These are phyloP conservation scores for Saturnispora galanensis DNA, from an alignment of 805 yeast species.

Conservation along the genomic window DNA sequence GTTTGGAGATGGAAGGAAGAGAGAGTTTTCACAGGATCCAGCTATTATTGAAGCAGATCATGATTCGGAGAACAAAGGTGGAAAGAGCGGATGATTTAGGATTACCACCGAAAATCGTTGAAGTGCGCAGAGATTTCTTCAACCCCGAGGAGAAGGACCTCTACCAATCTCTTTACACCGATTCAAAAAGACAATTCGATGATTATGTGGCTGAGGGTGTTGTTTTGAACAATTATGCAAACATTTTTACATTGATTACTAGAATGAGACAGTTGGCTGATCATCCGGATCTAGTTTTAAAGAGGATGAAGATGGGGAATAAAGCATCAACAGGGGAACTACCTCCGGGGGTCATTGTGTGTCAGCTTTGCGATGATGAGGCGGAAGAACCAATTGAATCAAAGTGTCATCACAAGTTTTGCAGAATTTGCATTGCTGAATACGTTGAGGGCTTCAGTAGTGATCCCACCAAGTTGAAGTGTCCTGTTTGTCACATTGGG, in stretches of 20 bases:
- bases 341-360: conserved; percentile 49
- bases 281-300: conserved; percentile 91
- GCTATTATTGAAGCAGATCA: conserved; percentile 60
- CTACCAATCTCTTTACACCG: conserved; percentile 78
- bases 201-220: conserved; percentile 95
- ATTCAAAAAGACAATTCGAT: conserved; percentile 77
- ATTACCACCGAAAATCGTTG: conserved; percentile 90
- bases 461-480: conserved; percentile 46
- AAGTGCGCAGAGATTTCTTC: conserved; percentile 75
- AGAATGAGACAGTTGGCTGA: conserved; percentile 98
- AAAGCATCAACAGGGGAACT: conserved; percentile 17
- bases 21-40: conserved; percentile 73
- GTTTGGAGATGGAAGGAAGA: conserved; percentile 72
- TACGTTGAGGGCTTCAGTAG: conserved; percentile 78
- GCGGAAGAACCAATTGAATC: conserved; percentile 97
- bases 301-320: conserved; percentile 37
- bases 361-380: conserved; percentile 94
- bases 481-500: conserved; percentile 96
- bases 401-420: conserved; percentile 87
- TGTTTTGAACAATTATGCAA: conserved; percentile 92
- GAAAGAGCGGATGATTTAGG: conserved; percentile 98
- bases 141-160: conserved; percentile 93
- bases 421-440: conserved; percentile 86
- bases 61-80: conserved; percentile 90
- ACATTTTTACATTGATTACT: conserved; percentile 89